These are phyloP conservation scores for Chernovozyma aurita DNA, from an alignment of 1,139 yeast species.

Conservation along the genomic window DNA sequence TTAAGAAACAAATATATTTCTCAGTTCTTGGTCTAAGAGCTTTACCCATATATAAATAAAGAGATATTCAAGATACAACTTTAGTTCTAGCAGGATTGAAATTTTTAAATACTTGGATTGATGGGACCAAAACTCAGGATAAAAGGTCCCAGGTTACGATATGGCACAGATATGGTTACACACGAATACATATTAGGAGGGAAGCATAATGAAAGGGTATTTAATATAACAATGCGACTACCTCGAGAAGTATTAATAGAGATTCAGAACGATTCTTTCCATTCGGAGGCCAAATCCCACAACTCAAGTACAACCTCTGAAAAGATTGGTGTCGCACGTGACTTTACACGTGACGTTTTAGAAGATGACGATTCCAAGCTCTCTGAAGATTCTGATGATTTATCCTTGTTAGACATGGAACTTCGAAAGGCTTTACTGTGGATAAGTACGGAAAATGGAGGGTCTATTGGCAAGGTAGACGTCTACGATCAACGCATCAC, in stretches of 20 bases:
- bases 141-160: conserved; percentile 1
- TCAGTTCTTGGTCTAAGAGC: no score
- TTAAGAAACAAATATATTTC: no score
- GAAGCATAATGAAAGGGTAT: background rate
- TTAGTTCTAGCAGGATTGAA: no score
- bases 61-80: no score
- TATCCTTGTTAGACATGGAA: conserved; percentile 16
- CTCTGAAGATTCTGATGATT: conserved; percentile 5
- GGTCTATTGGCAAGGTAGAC: background rate
- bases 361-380: conserved; percentile 1
- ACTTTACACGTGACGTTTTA: background rate
- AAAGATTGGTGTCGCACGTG: background rate
- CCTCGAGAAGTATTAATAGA: background rate
- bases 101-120: no score
- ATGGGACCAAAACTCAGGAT: conserved; percentile 1
- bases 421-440: conserved; percentile 12
- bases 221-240: conserved; percentile 1
- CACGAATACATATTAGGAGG: background rate
- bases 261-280: background rate
- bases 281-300: no score
- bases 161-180: background rate
- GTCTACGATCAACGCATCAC: background rate
- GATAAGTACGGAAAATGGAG: conserved; percentile 1
- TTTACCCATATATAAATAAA: no score
- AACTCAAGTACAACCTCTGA: background rate